Evolutionary conservation across 192 early-diverging fungal genomes (phyloP), one percentile per base, ranked within the genome.

Genomic region (Phycomyces nitens): DNA sequence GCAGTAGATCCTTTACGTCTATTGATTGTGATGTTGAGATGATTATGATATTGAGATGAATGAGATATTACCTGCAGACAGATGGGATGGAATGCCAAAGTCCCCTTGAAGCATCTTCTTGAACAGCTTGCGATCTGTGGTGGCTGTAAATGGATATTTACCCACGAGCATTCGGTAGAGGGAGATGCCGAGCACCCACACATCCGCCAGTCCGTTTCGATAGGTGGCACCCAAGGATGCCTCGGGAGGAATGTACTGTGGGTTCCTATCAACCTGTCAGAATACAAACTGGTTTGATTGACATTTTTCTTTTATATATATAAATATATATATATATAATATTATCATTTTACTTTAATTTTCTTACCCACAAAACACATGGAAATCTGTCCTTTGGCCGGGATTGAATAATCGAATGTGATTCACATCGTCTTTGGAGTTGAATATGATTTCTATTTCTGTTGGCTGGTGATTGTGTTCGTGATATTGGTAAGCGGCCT

Each of bases 121-220:
- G 49, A 73, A 68, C 18, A 73, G 20, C 50, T 42, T 41, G 3
- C 60, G 65, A 54, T 73, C 71, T 14, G 66, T 82, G 6, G 64
- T 18, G 7, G 77, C 80, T 5, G 59, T 29, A 44, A 82, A 82
- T 9, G 80, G 80, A 65, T 77, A 74, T 21, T 71, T 50, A 24
- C 80, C 80, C 3, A 77, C 73, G 0, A 71, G 80, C 74, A 96
- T 84, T 39, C 90, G 88, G 70, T 93, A 97, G 11, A 97, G 73
- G 9, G 92, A 80, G 0, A 97, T 90, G 10, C 95, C 95, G 10
- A 95, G 70, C 24, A 89, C 90, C 95, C 95, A 97, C 24, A 94
- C 89, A 67, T 95, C 94, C 21, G 94, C 83, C 56, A 51, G 16
- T 40, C 55, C 64, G 5, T 49, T 22, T 22, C 21, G 20, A 29